Evolutionary conservation across 495 filamentous ascomycete species (phyloP), one percentile per base, ranked within the genome.

Genomic region (Hypoxylon perforatum): DNA sequence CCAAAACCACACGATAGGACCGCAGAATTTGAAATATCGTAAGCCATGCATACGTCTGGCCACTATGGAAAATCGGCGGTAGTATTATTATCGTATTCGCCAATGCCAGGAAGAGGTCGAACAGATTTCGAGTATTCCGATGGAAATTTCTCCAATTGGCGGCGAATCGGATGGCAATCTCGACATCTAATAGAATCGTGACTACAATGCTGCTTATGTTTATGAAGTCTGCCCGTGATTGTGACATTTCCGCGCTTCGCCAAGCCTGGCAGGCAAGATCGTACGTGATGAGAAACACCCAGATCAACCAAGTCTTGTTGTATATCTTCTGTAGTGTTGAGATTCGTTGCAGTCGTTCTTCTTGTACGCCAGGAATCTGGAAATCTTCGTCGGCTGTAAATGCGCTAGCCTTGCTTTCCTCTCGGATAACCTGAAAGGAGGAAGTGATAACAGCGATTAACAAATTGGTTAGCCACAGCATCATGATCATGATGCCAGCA

Each of bases 361-460:
- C 85, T 44, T 82, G 77, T 25, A 80, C 76, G 5, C 74, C 63
- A 1, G 75, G 63, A 60, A 76, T 53, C 25, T 76, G 61, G 12
- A 71, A 67, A 51, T 91, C 82, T 36, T 92, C 85, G 54, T 93
- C 86, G 15, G 86, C 86, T 17, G 94, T 91, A 76, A 99, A 99
- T 8, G 95, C 94, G 77, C 93, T 97, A 44, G 88, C 88, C 75
- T 91, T 92, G 78, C 93, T 96, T 75, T 99, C 95, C 77, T 99
- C 95, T 63, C 95, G 87, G 67, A 98, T 99, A 64, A 99, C 92
- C 76, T 99, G 96, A 73, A 99, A 98, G 7, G 95, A 97, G 19
- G 94, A 95, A 0, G 95, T 99, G 70, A 99, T 99, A 57, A 99
- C 96, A 10, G 95, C 95, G 73, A 99, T 95, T 22, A 99, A 82